Evolutionary conservation across 2,329 filamentous ascomycete genomes (phyloP), one percentile per base, ranked within the genome.

Genomic region (Epichloe uncinata): DNA sequence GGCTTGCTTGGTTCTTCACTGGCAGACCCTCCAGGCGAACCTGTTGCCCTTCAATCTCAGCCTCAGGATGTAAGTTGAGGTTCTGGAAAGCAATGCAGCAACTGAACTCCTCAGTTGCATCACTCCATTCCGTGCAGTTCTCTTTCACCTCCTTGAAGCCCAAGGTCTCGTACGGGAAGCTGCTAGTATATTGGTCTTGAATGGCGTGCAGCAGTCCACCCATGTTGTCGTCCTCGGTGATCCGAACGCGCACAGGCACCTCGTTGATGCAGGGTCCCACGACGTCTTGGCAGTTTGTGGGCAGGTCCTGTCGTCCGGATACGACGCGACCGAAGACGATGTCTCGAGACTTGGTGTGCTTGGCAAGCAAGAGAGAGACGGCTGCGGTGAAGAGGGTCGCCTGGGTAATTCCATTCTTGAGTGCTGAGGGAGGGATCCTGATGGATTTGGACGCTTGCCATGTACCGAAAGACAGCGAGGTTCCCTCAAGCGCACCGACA

Each of bases 251-350:
- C 12, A 49, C 47, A 16, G 52, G 52, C 9, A 54, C 47, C 15
- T 37, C 47, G 22, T 50, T 56, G 5, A 47, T 40, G 47, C 53
- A 54, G n/a, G 43, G 46, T 7, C 41, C 22, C n/a, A 59, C 46
- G 2, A 59, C 51, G 12, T 52, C 38, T 18, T 58, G 57, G 12
- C 50, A 54, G 41, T 13, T 45, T 5, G 43, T 41, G 0, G 57
- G 56, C 0, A 57, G 16, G 0, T 48, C 52, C 15, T 58, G 51
- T 6, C 57, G 52, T 2, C 56, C 56, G 2, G 56, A 59, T 0
- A 59, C 56, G 22, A 58, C 50, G 1, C 51, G 50, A 13, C 57
- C 53, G 3, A 59, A 57, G 37, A 59, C 45, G 2, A 59, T 50
- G 8, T 59, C 50, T 0, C 20, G 30, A 0, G 49, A 49, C 1